Percentiles rank a stretch among this genome's conserved stretches.
Evolutionary conservation across 23 red algal species (phyloP).

Genomic region (Chondrus crispus): DNA sequence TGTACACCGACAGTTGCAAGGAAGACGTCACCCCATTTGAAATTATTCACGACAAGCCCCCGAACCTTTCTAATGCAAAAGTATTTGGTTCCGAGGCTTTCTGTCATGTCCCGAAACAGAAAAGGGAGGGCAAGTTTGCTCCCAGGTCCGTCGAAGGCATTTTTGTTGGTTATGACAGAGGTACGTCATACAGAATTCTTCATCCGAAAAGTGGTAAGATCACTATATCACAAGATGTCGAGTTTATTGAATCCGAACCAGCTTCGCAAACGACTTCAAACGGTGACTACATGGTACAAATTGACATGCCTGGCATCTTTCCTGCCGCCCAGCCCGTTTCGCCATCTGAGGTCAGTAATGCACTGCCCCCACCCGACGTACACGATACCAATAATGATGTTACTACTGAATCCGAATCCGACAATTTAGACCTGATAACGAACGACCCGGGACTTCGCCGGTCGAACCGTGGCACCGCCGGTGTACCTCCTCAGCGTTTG

Average conservation of each 20-base stretch:
- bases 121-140: neutral
- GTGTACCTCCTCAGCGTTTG: neutral
- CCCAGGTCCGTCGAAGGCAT: neutral
- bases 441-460: neutral
- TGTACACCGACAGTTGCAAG: neutral
- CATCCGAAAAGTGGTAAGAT: neutral
- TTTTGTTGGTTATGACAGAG: neutral
- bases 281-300: neutral
- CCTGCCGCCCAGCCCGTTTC: neutral
- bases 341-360: neutral
- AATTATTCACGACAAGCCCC: neutral
- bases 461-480: neutral
- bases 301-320: neutral
- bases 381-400: neutral
- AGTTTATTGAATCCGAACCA: neutral
- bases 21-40: neutral
- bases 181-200: neutral
- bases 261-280: neutral
- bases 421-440: neutral
- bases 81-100: neutral
- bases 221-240: neutral
- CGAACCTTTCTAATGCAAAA: neutral
- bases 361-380: neutral
- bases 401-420: neutral
- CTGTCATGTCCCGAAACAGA: neutral